Evolutionary conservation across 2,329 filamentous ascomycete species (phyloP).

Genomic region (Talaromyces islandicus): DNA sequence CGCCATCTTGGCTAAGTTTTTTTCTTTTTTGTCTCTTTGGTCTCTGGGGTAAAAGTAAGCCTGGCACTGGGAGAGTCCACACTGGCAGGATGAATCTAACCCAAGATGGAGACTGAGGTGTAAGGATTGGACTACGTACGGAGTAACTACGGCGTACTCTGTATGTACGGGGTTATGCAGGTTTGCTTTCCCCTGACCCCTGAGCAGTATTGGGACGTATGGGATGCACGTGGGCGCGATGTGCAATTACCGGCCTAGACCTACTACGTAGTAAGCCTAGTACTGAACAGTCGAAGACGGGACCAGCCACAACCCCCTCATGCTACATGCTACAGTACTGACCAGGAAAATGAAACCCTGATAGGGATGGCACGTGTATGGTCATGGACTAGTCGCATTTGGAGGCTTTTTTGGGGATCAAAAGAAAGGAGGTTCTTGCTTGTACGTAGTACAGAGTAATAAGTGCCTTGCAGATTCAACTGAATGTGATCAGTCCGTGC

Average conservation of each 20-base stretch:
- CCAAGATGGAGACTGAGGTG: no score
- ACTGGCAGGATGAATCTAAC: not conserved
- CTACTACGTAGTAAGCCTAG: not conserved
- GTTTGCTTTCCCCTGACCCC: no score
- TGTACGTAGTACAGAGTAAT: no score
- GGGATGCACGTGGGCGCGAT: not conserved
- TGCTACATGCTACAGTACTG: no score
- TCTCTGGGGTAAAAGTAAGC: not conserved
- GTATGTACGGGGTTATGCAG: no score
- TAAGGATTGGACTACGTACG: no score
- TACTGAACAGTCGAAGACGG: not conserved
- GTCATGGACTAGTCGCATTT: not conserved
- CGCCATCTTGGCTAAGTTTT: not conserved
- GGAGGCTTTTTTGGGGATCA: not conserved
- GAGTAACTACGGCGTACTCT: no score
- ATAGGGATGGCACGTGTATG: not conserved
- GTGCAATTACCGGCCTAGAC: not conserved
- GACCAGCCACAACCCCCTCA: not conserved
- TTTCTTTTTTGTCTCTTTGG: not conserved
- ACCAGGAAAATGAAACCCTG: not conserved
- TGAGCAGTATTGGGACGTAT: not conserved
- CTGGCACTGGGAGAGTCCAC: no score
- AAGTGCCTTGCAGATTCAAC: no score
- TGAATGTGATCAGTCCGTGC: no score
- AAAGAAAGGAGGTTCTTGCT: no score